Percentiles rank a stretch among this genome's conserved stretches.
These are phyloP conservation scores for Aquilaria sinensis DNA, from an alignment of 345 rosid genomes.

Conservation along the genomic window DNA sequence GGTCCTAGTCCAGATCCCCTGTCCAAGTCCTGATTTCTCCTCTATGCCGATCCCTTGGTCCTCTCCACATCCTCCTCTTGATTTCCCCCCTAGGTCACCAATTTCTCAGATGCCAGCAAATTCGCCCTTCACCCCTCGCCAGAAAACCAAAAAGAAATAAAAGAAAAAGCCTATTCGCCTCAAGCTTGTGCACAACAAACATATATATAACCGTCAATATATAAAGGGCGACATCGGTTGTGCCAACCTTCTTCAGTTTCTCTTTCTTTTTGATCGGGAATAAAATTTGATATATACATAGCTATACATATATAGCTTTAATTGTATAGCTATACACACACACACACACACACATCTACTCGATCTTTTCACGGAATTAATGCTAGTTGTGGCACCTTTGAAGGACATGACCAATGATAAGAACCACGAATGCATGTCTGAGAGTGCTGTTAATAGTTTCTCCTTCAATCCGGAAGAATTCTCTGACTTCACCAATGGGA, in stretches of 20 bases:
- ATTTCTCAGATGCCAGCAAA: neutral
- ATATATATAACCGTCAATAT: no score
- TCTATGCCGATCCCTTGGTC: no score
- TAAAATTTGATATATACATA: constrained; percentile 7
- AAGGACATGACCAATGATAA: constrained; percentile 31
- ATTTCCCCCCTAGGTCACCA: constrained; percentile 1
- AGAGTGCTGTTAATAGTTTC: constrained; percentile 25
- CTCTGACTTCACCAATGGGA: constrained; percentile 41
- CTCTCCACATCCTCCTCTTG: no score
- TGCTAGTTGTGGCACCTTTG: constrained; percentile 73
- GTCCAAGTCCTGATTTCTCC: no score
- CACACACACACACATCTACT: neutral
- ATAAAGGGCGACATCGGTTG: neutral
- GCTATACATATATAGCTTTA: neutral
- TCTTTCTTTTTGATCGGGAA: neutral
- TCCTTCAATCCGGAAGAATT: constrained; percentile 21
- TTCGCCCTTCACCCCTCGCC: constrained; percentile 8
- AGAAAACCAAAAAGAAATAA: neutral
- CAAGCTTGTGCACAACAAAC: neutral
- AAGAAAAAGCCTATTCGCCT: neutral
- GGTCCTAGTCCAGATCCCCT: no score
- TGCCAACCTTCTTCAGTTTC: neutral
- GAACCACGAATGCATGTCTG: constrained; percentile 24
- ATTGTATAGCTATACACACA: neutral
- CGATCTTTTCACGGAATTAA: constrained; percentile 20